These are phyloP conservation scores for Penicillium fimorum DNA, from an alignment of 495 filamentous ascomycete species.

Conservation along the genomic window DNA sequence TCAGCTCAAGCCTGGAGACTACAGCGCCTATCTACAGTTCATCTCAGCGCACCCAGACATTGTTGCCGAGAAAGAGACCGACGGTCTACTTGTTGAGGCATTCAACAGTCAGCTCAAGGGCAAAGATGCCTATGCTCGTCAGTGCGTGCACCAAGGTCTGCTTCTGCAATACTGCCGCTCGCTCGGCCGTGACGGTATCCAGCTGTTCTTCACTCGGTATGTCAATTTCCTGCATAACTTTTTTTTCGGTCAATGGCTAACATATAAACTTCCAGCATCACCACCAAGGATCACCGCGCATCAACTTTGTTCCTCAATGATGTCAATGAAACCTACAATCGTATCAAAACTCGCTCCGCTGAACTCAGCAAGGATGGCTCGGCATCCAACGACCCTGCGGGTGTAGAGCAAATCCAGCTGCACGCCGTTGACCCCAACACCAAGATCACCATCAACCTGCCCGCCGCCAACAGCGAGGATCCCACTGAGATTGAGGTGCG, in stretches of 20 bases:
- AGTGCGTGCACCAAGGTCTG: constrained; percentile 92
- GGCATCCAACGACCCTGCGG: constrained; percentile 62
- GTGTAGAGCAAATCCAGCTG: constrained; percentile 95
- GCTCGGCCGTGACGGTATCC: constrained; percentile 82
- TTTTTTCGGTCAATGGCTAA: constrained; percentile 14
- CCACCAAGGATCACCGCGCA: constrained; percentile 90
- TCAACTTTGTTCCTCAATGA: constrained; percentile 88
- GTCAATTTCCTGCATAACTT: constrained; percentile 6
- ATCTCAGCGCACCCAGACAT: constrained; percentile 72
- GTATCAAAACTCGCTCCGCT: constrained; percentile 73
- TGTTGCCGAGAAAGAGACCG: constrained; percentile 82
- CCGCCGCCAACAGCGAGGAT: constrained; percentile 59
- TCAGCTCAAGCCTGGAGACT: constrained; percentile 72
- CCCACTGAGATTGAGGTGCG: constrained; percentile 63
- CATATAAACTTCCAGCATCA: constrained; percentile 56
- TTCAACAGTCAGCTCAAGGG: constrained; percentile 81
- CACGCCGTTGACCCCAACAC: constrained; percentile 95
- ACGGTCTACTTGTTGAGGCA: constrained; percentile 84
- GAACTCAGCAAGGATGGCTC: constrained; percentile 69
- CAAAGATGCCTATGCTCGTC: constrained; percentile 71
- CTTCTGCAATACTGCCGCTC: constrained; percentile 92
- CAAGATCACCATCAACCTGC: constrained; percentile 83
- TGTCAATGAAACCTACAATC: constrained; percentile 78
- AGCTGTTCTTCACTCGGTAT: constrained; percentile 88
- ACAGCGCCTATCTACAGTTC: constrained; percentile 69